phyloP scores from a whole-genome alignment of 306 rosid species.

The Chamaecrista fasciculata region DNA sequence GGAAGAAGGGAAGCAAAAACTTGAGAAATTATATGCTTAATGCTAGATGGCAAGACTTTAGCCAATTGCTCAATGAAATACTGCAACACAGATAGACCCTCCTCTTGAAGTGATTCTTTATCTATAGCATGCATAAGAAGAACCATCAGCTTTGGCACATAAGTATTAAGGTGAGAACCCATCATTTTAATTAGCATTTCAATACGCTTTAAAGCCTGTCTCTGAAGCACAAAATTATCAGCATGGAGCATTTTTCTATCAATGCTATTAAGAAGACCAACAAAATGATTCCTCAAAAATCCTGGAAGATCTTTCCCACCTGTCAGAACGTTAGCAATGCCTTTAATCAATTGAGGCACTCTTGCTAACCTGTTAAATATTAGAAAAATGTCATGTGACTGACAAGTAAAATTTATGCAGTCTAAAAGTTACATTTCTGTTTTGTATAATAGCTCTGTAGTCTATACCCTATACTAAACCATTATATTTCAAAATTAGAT shows the following conservation, averaged over 20 bases:
- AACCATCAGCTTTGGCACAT: slow-evolving; percentile 90
- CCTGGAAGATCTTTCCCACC: slow-evolving; percentile 87
- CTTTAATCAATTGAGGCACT: slow-evolving; percentile 81
- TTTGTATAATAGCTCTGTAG: slow-evolving; percentile 4
- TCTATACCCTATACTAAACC: neutral
- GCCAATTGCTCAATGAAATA: slow-evolving; percentile 77
- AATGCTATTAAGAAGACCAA: slow-evolving; percentile 77
- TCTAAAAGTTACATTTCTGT: slow-evolving; percentile 9
- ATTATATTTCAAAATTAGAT: neutral
- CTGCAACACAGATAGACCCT: slow-evolving; percentile 80
- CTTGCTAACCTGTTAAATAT: slow-evolving; percentile 70
- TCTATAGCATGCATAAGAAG: slow-evolving; percentile 89
- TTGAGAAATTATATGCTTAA: slow-evolving; percentile 83
- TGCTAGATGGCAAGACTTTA: slow-evolving; percentile 76
- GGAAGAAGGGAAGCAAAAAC: slow-evolving; percentile 94
- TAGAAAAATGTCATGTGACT: slow-evolving; percentile 29
- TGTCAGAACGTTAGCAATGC: slow-evolving; percentile 79
- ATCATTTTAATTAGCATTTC: slow-evolving; percentile 89
- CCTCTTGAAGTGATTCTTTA: slow-evolving; percentile 67
- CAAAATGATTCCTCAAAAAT: slow-evolving; percentile 89
- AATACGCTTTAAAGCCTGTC: slow-evolving; percentile 83
- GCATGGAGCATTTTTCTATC: slow-evolving; percentile 96
- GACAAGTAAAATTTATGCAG: slow-evolving; percentile 6
- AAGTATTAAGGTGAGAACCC: slow-evolving; percentile 85
- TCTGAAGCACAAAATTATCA: slow-evolving; percentile 63